A percentile compares a stretch with the other conserved stretches of the same genome.
Conservation (phyloP, 139 green algal species). For the Coelastrella sp. region DNA sequence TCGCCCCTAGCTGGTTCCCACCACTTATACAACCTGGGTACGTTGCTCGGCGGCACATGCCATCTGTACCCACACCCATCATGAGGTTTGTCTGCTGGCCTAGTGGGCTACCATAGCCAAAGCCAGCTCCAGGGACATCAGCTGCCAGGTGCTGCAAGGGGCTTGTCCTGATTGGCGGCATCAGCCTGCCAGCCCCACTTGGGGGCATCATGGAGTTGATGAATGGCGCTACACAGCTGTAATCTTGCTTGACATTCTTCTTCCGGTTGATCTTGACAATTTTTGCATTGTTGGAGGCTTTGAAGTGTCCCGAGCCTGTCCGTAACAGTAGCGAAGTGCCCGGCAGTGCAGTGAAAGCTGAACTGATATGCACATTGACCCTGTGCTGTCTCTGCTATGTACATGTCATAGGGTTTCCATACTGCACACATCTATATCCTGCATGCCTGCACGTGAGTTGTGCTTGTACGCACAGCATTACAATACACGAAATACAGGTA, state of each 20-base stretch:
- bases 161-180: background rate
- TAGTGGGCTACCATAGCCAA: background rate
- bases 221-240: background rate
- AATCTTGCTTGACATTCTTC: background rate
- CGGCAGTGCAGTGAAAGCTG: too few species aligned
- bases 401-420: too few species aligned
- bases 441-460: too few species aligned
- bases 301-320: background rate
- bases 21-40: background rate
- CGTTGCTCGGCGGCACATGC: background rate
- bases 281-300: background rate
- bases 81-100: background rate
- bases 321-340: too few species aligned
- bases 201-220: background rate
- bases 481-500: too few species aligned
- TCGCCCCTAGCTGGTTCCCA: background rate
- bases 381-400: too few species aligned
- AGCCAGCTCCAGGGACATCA: background rate
- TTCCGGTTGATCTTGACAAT: background rate
- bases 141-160: background rate
- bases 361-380: too few species aligned
- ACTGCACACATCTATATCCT: too few species aligned
- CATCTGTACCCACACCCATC: background rate
- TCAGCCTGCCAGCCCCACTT: background rate
- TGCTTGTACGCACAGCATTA: too few species aligned